Percentiles rank a stretch among this genome's conserved stretches.
Conservation (phyloP, 108 stramenopile species). For the Seminavis robusta region DNA sequence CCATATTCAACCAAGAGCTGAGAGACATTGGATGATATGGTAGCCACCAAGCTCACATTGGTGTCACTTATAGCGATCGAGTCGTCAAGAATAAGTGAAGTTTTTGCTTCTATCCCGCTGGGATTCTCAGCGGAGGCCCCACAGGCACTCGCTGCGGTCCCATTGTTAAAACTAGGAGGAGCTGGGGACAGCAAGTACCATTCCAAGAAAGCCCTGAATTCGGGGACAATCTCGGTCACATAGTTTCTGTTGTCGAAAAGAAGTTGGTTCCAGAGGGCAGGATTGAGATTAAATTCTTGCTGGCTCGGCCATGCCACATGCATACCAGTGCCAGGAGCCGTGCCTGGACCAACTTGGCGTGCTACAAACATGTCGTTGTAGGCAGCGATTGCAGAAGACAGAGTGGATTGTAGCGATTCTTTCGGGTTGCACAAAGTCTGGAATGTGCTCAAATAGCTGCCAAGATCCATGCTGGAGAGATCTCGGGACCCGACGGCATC, state of each 20-base stretch:
- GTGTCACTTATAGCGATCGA: no score
- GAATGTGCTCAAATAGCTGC: neutral
- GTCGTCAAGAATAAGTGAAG: no score
- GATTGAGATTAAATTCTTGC: neutral
- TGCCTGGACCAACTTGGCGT: slow-evolving; percentile 5
- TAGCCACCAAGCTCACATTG: no score
- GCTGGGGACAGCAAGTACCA: no score
- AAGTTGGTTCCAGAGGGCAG: neutral
- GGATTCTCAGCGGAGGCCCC: no score
- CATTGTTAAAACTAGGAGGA: no score
- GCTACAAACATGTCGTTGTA: slow-evolving; percentile 18
- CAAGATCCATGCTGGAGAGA: neutral
- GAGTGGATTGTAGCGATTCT: neutral
- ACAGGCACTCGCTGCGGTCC: no score
- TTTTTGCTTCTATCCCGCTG: no score
- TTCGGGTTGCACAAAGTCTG: neutral
- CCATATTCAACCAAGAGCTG: neutral
- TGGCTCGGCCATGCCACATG: slow-evolving; percentile 5
- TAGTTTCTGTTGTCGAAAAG: neutral
- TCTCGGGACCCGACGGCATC: neutral
- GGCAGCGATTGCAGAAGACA: neutral
- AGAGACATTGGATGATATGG: no score
- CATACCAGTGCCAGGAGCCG: slow-evolving; percentile 12
- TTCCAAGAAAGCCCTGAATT: neutral
- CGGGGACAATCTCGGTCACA: neutral